Conservation (phyloP, 1,139 yeast genomes). For the Saccharomyces hybrid region DNA sequence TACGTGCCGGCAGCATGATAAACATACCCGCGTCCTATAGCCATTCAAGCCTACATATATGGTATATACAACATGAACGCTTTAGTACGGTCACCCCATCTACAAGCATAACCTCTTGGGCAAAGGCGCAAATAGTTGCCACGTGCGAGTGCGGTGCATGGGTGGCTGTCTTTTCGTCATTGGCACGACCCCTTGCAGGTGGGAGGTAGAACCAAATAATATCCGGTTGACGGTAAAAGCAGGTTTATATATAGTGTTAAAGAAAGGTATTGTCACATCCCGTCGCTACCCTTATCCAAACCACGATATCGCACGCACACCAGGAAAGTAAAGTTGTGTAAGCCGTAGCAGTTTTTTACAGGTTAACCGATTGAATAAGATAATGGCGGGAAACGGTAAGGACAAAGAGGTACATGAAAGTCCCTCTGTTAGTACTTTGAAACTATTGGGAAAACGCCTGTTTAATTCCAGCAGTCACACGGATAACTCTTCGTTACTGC, state of each 20-base stretch:
- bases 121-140: neutral
- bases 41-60: neutral
- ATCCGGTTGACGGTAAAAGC: neutral
- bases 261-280: too few relatives aligned
- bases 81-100: neutral
- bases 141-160: neutral
- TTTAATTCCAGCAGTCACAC: conserved; percentile 1
- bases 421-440: conserved; percentile 16
- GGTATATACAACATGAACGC: neutral
- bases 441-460: conserved; percentile 18
- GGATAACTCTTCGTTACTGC: neutral
- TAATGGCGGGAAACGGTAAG: neutral
- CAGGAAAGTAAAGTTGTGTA: neutral
- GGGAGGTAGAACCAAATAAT: neutral
- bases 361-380: neutral
- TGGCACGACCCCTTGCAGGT: neutral
- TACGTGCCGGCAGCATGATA: neutral
- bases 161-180: neutral
- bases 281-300: neutral
- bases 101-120: neutral
- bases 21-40: neutral
- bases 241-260: neutral
- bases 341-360: neutral
- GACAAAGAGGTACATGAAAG: conserved; percentile 6
- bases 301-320: neutral